Base-by-base conservation (phyloP, 1,139 yeast genomes). In the Arxiozyma slooffiae region DNA sequence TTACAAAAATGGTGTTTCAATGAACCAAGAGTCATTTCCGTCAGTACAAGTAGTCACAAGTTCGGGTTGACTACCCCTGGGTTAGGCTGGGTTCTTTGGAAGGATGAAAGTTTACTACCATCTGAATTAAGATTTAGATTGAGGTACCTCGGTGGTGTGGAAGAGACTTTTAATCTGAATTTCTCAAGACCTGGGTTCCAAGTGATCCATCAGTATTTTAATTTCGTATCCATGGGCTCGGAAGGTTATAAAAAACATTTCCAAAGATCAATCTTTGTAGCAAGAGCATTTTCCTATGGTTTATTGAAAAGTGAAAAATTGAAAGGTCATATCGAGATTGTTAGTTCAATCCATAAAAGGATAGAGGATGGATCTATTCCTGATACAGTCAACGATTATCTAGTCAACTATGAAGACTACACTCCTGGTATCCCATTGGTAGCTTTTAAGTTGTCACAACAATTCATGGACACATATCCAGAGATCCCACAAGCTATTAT, bases 111-210 rank as follows among this genome's bases (percentile, higher is more conserved):
- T 47, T 76, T 76, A 61, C 74, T 89, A 56, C 95, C 96, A 24
- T 74, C 81, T 48, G 79, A 77, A 53, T 74, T 89, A 57, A 77
- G 85, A 60, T 89, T 89, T 70, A 82, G 85, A 57, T 75, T 89
- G 62, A 84, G 83, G 66, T 89, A 89, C 66, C 75, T 89, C 48
- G 97, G 97, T 37, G 95, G 96, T 34, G 78, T 83, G 20, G 97
- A 89, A 67, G 92, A 85, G 67, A 82, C 94, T 24, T 89, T 81
- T 70, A 86, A 83, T 41, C 75, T 89, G 67, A 89, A 89, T 71
- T 89, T 89, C 67, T 85, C 95, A 17, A 80, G 97, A 66, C 94
- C 97, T 3, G 97, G 97, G 1, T 85, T 81, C 78, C 95, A 89
- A 51, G 92, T 89, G 22, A 74, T 89, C 54, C 88, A 84, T 61